phyloP scores from a whole-genome alignment of 306 rosid genomes.

The Rubus idaeus region DNA sequence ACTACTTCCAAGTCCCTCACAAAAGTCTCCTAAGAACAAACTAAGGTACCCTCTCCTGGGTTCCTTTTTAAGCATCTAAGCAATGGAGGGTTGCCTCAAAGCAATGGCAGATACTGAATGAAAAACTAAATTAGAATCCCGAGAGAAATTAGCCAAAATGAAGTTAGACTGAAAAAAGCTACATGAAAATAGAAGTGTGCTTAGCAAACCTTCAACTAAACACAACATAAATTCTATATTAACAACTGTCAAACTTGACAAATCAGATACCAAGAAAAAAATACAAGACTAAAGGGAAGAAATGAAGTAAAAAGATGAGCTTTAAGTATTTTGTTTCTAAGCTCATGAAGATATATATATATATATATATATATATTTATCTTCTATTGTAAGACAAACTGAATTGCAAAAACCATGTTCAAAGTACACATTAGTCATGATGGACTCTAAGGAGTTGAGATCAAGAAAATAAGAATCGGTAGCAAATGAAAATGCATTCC shows the following conservation, averaged over 20 bases:
- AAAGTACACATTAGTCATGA: conserved; percentile 56
- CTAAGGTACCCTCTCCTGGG: conserved; percentile 99
- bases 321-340: conserved; percentile 6
- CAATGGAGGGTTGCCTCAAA: conserved; percentile 86
- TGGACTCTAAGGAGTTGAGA: too few species aligned
- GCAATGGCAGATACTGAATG: conserved; percentile 83
- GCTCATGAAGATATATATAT: conserved; percentile 25
- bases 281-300: neutral
- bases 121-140: conserved; percentile 83
- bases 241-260: conserved; percentile 5
- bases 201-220: conserved; percentile 21
- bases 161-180: neutral
- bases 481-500: too few species aligned
- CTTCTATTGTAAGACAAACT: conserved; percentile 29
- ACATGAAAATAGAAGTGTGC: conserved; percentile 25
- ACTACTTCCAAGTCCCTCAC: conserved; percentile 43
- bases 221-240: conserved; percentile 20
- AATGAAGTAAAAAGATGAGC: neutral
- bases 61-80: conserved; percentile 87
- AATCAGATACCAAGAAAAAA: conserved; percentile 3
- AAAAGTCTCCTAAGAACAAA: conserved; percentile 79
- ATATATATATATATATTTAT: conserved; percentile 5
- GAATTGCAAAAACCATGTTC: conserved; percentile 47
- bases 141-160: conserved; percentile 39
- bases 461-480: too few species aligned